Evolutionary conservation across 805 yeast species (phyloP).

Genomic region (Metschnikowia colocasiae): DNA sequence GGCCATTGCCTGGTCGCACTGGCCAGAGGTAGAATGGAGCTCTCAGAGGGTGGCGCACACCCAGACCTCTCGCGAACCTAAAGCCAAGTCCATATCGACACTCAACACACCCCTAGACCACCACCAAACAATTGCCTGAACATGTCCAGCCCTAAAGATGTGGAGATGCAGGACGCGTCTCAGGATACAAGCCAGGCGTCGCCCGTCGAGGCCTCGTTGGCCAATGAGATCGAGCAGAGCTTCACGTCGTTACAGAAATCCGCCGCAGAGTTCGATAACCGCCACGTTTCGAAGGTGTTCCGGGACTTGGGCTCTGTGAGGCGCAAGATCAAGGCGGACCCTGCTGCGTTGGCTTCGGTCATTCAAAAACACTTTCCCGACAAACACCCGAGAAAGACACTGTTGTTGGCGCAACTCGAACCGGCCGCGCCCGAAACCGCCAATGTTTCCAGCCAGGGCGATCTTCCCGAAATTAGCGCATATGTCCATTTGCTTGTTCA

Average conservation of each 20-base stretch:
- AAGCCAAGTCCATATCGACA: not conserved
- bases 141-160: constrained; percentile 12
- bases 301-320: constrained; percentile 79
- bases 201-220: constrained; percentile 16
- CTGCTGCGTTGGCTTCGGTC: constrained; percentile 50
- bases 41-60: constrained; percentile 4
- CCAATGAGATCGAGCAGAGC: constrained; percentile 37
- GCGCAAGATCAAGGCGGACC: constrained; percentile 47
- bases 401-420: constrained; percentile 28
- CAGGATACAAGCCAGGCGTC: constrained; percentile 1
- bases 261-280: constrained; percentile 72
- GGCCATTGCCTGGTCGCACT: too few species aligned
- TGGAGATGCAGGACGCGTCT: constrained; percentile 19
- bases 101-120: not conserved
- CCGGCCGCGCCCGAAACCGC: constrained; percentile 29
- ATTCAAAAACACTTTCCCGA: constrained; percentile 55
- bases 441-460: constrained; percentile 18
- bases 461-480: constrained; percentile 76
- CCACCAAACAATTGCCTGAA: not conserved
- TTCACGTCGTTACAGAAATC: constrained; percentile 57
- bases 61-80: constrained; percentile 7
- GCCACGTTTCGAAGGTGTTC: constrained; percentile 80
- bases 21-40: not conserved
- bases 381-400: constrained; percentile 37
- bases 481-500: constrained; percentile 77